A percentile compares a stretch with the other conserved stretches of the same genome.
Evolutionary conservation across 2,329 filamentous ascomycete species (phyloP).

Genomic region (Pseudogymnoascus pannorum): DNA sequence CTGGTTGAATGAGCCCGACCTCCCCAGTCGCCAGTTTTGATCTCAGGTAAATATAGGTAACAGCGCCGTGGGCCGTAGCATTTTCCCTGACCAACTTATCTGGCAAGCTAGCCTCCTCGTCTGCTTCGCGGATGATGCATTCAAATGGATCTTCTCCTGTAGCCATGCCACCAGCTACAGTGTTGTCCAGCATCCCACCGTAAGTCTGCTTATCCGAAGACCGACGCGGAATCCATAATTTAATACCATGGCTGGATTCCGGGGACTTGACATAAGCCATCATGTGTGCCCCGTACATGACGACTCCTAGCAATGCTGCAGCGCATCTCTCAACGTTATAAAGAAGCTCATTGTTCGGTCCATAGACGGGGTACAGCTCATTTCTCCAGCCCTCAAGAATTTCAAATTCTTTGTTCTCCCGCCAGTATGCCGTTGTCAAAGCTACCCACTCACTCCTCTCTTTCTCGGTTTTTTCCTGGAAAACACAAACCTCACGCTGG

Average conservation of each 20-base stretch:
- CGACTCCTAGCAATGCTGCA: slow-evolving; percentile 64
- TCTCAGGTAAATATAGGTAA: slow-evolving; percentile 81
- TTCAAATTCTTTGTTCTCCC: slow-evolving; percentile 61
- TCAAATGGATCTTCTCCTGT: slow-evolving; percentile 75
- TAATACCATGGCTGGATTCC: slow-evolving; percentile 47
- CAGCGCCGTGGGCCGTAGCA: slow-evolving; percentile 55
- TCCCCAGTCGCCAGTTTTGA: slow-evolving; percentile 72
- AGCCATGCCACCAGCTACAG: slow-evolving; percentile 76
- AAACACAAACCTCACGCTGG: slow-evolving; percentile 56
- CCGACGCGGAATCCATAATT: slow-evolving; percentile 78
- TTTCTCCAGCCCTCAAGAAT: slow-evolving; percentile 73
- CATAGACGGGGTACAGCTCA: slow-evolving; percentile 74
- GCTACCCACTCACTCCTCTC: slow-evolving; percentile 53
- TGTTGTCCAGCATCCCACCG: slow-evolving; percentile 87
- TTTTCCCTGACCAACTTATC: slow-evolving; percentile 57
- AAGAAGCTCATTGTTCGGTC: slow-evolving; percentile 50
- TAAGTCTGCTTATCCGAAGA: slow-evolving; percentile 77
- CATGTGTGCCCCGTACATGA: slow-evolving; percentile 77
- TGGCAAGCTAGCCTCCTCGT: slow-evolving; percentile 80
- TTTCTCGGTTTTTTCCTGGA: slow-evolving; percentile 49
- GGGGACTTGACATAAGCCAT: slow-evolving; percentile 57
- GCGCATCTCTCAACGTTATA: slow-evolving; percentile 74
- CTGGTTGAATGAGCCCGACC: slow-evolving; percentile 75
- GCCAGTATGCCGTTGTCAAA: slow-evolving; percentile 59
- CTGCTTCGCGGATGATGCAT: slow-evolving; percentile 75